Base-by-base conservation (phyloP, 768 basidiomycete genomes). In the Mycena pura region DNA sequence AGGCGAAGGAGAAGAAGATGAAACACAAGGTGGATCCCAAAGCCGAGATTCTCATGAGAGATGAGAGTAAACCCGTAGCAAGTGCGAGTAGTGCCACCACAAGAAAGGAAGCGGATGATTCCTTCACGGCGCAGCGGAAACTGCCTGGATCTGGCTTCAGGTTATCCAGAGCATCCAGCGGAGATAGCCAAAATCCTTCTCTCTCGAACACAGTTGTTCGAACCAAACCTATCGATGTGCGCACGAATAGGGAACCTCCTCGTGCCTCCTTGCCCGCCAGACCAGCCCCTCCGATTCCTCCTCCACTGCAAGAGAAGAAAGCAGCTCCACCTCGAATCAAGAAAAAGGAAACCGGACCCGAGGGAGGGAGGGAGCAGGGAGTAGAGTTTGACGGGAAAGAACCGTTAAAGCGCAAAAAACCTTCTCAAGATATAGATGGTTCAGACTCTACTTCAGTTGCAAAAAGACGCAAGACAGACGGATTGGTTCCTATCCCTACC, bases 81-180 rank as follows among this genome's bases (percentile, higher is more conserved):
- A 36, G 49, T 19, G 63, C 70, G 14, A 75, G 72, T 3, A 71
- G 65, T 19, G 53, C 71, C 32, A 41, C 54, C 31, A 69, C 57
- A 25, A 63, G 57, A 21, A 64, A 62, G 44, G 65, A 50, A 29
- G 68, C 58, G 11, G 61, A 57, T 32, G 63, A 67, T 49, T 36
- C n/a, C 51, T 36, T 59, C 60, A 34, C 25, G 38, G 54, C n/a
- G 24, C 44, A 28, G 17, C 65, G 56, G 25, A 73, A 79, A 32
- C 52, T 72, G 6, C 84, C 83, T 22, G 84, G 84, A 0, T 85
- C 83, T 4, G 84, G 83, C 5, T 82, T 76, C 69, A 77, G 76
- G 56, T 74, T 72, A 13, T 77, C 78, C 51, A 78, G 74, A 57
- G 62, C 69, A 0, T 72, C 73, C 38, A 56, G 62, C 45, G 45